Evolutionary conservation across 345 rosid species (phyloP).

Genomic region (Boechera stricta): DNA sequence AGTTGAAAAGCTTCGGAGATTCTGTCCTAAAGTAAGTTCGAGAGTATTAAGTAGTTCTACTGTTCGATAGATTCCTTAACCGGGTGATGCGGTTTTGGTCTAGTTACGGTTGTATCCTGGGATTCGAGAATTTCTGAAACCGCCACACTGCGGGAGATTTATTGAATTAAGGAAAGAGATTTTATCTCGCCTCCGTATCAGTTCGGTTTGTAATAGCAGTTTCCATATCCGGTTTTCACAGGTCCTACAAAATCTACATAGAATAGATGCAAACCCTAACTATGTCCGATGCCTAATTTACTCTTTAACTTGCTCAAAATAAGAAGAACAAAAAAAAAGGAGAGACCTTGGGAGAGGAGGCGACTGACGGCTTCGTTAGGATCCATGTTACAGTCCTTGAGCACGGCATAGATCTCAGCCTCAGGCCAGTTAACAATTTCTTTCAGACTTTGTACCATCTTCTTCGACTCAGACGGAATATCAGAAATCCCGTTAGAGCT

Average conservation of each 20-base stretch:
- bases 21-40: too few relatives aligned
- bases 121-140: too few relatives aligned
- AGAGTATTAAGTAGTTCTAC: too few relatives aligned
- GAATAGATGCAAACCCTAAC: not conserved
- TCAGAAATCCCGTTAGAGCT: conserved; percentile 63
- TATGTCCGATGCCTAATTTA: conserved; percentile 3
- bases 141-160: too few relatives aligned
- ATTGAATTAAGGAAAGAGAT: too few relatives aligned
- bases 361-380: conserved; percentile 96
- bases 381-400: conserved; percentile 96
- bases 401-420: conserved; percentile 88
- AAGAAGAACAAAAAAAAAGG: not conserved
- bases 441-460: conserved; percentile 84
- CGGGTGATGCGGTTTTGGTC: too few relatives aligned
- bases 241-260: not conserved
- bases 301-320: not conserved
- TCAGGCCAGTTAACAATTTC: conserved; percentile 92
- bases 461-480: conserved; percentile 78
- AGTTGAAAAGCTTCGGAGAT: too few relatives aligned
- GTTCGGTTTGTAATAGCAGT: too few relatives aligned
- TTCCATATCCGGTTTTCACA: too few relatives aligned
- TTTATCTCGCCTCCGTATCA: too few relatives aligned
- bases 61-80: too few relatives aligned
- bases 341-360: conserved; percentile 81
- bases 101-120: too few relatives aligned